These are phyloP conservation scores for Cichorium intybus DNA, from an alignment of 140 eudicot species.

Conservation along the genomic window DNA sequence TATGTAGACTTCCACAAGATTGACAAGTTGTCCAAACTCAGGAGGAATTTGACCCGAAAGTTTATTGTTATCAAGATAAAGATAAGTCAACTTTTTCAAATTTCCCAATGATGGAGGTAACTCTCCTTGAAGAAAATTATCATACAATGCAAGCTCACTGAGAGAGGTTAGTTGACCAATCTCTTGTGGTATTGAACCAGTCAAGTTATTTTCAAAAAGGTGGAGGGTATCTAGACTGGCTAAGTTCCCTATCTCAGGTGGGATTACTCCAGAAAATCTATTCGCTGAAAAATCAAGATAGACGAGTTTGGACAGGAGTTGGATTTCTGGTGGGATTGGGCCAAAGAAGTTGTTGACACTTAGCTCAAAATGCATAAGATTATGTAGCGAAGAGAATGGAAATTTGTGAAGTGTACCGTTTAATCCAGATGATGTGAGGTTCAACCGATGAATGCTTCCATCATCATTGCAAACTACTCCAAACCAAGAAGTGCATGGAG, in stretches of 20 bases:
- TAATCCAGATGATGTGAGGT: slow-evolving; percentile 15
- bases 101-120: slow-evolving; percentile 34
- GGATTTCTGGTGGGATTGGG: not conserved
- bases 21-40: slow-evolving; percentile 7
- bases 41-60: slow-evolving; percentile 10
- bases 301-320: too few relatives aligned
- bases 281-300: too few relatives aligned
- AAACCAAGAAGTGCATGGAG: too few relatives aligned
- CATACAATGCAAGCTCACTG: slow-evolving; percentile 34
- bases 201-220: slow-evolving; percentile 20
- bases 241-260: slow-evolving; percentile 1
- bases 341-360: slow-evolving; percentile 27
- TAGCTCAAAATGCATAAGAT: slow-evolving; percentile 28
- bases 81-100: not conserved
- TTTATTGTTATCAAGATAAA: not conserved
- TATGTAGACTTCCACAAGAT: not conserved
- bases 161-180: slow-evolving; percentile 34
- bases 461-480: too few relatives aligned
- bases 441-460: too few relatives aligned
- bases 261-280: too few relatives aligned
- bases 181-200: not conserved
- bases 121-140: slow-evolving; percentile 19
- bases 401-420: slow-evolving; percentile 23
- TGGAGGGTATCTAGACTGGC: slow-evolving; percentile 23
- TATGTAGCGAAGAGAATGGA: too few relatives aligned